A percentile compares a stretch with the other conserved stretches of the same genome.
Conservation (phyloP, 352 stramenopile genomes). For the Pythium aristosporum region DNA sequence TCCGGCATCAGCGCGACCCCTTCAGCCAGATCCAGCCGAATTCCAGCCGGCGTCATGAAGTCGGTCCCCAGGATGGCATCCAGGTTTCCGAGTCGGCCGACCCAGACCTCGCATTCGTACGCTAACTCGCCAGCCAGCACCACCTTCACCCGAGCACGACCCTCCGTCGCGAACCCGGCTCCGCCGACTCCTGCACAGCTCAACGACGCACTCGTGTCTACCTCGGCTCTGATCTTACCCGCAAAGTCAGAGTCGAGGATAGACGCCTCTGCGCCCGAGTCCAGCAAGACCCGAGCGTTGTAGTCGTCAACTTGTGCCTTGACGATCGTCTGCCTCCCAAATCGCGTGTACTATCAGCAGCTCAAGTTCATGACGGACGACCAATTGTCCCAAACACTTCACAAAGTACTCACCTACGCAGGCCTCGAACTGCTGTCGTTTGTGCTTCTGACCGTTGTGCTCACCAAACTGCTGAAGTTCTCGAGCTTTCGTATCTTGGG, state of each 20-base stretch:
- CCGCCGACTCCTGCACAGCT: slow-evolving; percentile 10
- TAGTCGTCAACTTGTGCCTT: slow-evolving; percentile 19
- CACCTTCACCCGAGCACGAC: slow-evolving; percentile 12
- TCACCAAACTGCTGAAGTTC: slow-evolving; percentile 24
- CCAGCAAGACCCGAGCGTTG: slow-evolving; percentile 21
- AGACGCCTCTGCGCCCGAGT: slow-evolving; percentile 25
- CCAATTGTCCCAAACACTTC: neutral
- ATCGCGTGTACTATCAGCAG: slow-evolving; percentile 26
- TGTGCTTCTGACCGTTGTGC: slow-evolving; percentile 13
- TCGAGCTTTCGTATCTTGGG: slow-evolving; percentile 25
- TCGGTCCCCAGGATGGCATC: slow-evolving; percentile 19
- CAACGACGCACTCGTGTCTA: slow-evolving; percentile 3
- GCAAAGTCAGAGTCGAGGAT: slow-evolving; percentile 23
- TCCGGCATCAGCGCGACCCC: slow-evolving; percentile 14
- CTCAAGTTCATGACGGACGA: neutral
- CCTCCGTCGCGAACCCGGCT: slow-evolving; percentile 5
- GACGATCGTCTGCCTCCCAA: slow-evolving; percentile 31
- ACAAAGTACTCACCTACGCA: slow-evolving; percentile 26
- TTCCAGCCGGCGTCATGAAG: slow-evolving; percentile 19
- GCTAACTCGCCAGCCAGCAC: slow-evolving; percentile 12
- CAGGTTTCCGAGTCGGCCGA: neutral
- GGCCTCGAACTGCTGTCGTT: slow-evolving; percentile 32
- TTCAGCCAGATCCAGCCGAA: slow-evolving; percentile 20
- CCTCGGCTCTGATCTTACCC: slow-evolving; percentile 13
- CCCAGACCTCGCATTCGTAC: slow-evolving; percentile 16